Evolutionary conservation across 345 rosid genomes (phyloP), one percentile per base, ranked within the genome.

Genomic region (Pistacia vera): DNA sequence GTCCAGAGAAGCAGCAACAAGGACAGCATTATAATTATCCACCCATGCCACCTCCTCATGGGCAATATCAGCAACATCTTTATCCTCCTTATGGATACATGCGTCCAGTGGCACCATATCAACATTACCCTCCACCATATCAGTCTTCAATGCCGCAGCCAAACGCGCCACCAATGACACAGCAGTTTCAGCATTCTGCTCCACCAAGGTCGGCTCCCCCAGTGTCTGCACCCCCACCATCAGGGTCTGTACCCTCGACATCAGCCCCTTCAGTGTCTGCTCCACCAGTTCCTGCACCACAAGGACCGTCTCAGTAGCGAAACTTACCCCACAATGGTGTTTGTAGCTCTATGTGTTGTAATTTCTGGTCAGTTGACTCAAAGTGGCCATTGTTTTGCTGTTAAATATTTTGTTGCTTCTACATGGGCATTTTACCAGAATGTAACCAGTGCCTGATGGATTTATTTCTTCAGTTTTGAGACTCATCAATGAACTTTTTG

Each of bases 41-140:
- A 30, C 81, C 81, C 8, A 70, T 82, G 84, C 81, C 81, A 14
- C 90, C 83, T 0, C 91, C 86, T 25, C 86, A 72, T 1, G 85
- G 88, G 41, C 92, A 84, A 60, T 89, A 85, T 81, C 88, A 81
- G 38, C 90, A 87, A 48, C 94, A 85, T 46, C 88, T 56, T 18
- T 83, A 85, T 79, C 90, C 89, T 18, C 86, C 94, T 11, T 89
- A 88, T 59, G 96, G 94, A 1, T 90, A 89, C 73, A 84, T 89
- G 94, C 92, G 66, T 4, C 89, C 85, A 0, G 63, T 82, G 60
- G 90, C 82, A 25, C 86, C 92, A 35, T 89, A 90, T 80, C 98
- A 88, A 76, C 96, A 88, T 78, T 86, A 89, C 62, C 89, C 90
- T 63, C 84, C 87, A 28, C 75, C 78, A 18, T 88, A 85, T 70